Conservation (phyloP, 306 rosid genomes). For the Glycyrrhiza uralensis region DNA sequence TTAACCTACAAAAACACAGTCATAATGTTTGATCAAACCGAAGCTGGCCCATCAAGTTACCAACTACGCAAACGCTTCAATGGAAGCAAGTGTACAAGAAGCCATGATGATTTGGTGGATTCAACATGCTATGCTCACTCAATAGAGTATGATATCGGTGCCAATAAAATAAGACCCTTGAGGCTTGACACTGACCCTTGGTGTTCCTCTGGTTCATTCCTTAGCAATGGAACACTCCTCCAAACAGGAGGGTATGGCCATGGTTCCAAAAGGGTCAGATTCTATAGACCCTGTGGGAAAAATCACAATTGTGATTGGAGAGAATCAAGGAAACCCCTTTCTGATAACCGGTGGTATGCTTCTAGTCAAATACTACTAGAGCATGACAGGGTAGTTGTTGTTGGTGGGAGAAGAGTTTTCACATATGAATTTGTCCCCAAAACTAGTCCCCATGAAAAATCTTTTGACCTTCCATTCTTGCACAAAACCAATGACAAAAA, state of each 20-base stretch:
- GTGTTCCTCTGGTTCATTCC: conserved; percentile 83
- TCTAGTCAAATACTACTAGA: conserved; percentile 54
- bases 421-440: conserved; percentile 68
- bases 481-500: conserved; percentile 40
- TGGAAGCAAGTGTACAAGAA: conserved; percentile 36
- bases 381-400: conserved; percentile 49
- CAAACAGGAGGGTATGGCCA: conserved; percentile 59
- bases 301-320: conserved; percentile 57
- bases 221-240: conserved; percentile 66
- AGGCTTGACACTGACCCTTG: conserved; percentile 61
- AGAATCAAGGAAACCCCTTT: conserved; percentile 28
- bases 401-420: conserved; percentile 71
- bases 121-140: conserved; percentile 79
- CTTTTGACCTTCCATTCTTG: conserved; percentile 60
- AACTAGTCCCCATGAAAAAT: conserved; percentile 25
- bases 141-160: conserved; percentile 59
- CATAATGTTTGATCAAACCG: conserved; percentile 65
- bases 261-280: conserved; percentile 49
- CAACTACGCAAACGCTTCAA: conserved; percentile 41
- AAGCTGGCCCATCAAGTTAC: conserved; percentile 55
- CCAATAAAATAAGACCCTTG: conserved; percentile 55
- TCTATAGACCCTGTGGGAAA: conserved; percentile 45
- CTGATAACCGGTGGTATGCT: conserved; percentile 71
- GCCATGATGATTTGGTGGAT: conserved; percentile 30
- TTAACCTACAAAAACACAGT: conserved; percentile 58